phyloP scores from a whole-genome alignment of 305 asterid genomes.

The Fraxinus albicans region DNA sequence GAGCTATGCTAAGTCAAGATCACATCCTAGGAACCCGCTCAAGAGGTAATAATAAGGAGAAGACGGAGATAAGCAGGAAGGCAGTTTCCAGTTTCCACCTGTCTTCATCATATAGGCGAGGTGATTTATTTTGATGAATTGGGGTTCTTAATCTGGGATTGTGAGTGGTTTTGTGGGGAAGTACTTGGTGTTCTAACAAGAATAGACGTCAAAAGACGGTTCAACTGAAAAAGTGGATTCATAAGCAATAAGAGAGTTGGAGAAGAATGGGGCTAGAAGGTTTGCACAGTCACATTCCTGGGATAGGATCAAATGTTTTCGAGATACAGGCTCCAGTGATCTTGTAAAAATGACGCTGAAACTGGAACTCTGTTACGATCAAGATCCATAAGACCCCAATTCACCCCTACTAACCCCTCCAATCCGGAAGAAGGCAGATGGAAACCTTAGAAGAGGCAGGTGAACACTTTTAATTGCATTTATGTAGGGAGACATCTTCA shows the following conservation, averaged over 20 bases:
- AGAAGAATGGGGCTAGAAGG: conserved; percentile 55
- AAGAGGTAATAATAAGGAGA: conserved; percentile 56
- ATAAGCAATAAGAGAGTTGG: conserved; percentile 62
- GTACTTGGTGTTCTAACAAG: conserved; percentile 54
- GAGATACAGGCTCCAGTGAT: conserved; percentile 55
- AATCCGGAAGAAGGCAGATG: conserved; percentile 67
- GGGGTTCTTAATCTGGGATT: conserved; percentile 64
- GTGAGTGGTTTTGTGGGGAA: conserved; percentile 76
- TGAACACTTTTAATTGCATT: conserved; percentile 39
- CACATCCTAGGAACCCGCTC: conserved; percentile 66
- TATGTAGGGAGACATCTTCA: conserved; percentile 74
- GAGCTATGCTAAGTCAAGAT: conserved; percentile 80
- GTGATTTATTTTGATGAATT: conserved; percentile 65
- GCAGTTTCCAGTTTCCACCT: conserved; percentile 68
- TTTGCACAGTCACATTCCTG: conserved; percentile 56
- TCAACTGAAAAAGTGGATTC: conserved; percentile 50
- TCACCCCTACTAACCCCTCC: conserved; percentile 56
- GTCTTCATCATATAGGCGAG: conserved; percentile 81
- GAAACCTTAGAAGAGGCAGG: conserved; percentile 64
- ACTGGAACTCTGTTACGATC: conserved; percentile 75
- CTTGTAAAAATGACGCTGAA: conserved; percentile 75
- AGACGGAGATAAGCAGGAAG: conserved; percentile 61
- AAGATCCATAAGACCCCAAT: conserved; percentile 55
- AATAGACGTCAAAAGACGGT: conserved; percentile 49
- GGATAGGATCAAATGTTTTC: conserved; percentile 56